Conservation (phyloP, 2,329 filamentous ascomycete genomes). For the Endoconidiophora polonica region DNA sequence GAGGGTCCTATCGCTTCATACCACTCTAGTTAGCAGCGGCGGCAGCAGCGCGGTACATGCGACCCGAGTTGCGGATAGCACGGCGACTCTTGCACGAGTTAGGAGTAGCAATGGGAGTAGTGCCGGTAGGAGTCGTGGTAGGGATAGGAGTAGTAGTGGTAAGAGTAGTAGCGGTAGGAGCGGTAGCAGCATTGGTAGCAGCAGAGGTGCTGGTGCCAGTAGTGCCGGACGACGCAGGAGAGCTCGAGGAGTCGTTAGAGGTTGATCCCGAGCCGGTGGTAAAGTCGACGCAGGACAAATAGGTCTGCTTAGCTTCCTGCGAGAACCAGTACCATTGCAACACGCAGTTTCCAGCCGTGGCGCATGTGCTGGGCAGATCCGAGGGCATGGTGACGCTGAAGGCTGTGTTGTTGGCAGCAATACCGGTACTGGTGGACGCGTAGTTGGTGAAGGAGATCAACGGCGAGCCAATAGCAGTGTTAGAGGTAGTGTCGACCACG, state of each 20-base stretch:
- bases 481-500: conserved; percentile 35
- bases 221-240: not conserved
- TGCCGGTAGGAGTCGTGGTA: not conserved
- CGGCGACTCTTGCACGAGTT: conserved; percentile 4
- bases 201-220: not conserved
- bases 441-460: conserved; percentile 40
- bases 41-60: conserved; percentile 6
- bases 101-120: not conserved
- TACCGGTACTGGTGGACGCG: conserved; percentile 27
- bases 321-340: conserved; percentile 31
- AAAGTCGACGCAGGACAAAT: conserved; percentile 25
- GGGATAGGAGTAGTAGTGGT: not conserved
- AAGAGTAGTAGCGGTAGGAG: not conserved
- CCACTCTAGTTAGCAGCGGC: not conserved
- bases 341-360: conserved; percentile 20
- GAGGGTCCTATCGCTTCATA: too few relatives aligned
- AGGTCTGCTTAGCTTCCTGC: conserved; percentile 22
- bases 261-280: conserved; percentile 2
- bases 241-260: not conserved
- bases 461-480: conserved; percentile 33
- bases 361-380: conserved; percentile 18
- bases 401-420: conserved; percentile 26
- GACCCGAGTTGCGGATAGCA: conserved; percentile 6
- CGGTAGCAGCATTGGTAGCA: not conserved
- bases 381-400: conserved; percentile 26